Percentiles rank a stretch among this genome's conserved stretches.
phyloP scores from a whole-genome alignment of 345 rosid genomes.

The Aurinia saxatilis region DNA sequence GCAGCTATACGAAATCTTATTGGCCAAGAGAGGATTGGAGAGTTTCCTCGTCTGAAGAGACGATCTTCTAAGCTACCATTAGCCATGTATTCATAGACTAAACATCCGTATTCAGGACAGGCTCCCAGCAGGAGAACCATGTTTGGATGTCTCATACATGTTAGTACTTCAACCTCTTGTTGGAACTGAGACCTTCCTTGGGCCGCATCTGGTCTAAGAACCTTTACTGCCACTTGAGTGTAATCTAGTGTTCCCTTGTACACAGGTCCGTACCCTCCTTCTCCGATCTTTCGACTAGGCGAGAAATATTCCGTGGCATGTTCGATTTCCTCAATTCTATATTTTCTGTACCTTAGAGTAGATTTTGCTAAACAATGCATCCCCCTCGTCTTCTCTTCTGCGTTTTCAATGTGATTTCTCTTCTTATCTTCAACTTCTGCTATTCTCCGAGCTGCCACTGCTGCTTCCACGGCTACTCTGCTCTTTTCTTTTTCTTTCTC shows the following conservation, averaged over 20 bases:
- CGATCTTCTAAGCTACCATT: constrained; percentile 90
- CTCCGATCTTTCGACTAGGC: constrained; percentile 60
- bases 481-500: constrained; percentile 59
- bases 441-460: constrained; percentile 44
- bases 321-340: constrained; percentile 74
- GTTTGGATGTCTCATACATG: constrained; percentile 84
- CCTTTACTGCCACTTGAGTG: constrained; percentile 79
- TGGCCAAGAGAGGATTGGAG: constrained; percentile 66
- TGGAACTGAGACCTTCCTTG: constrained; percentile 84
- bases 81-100: constrained; percentile 86
- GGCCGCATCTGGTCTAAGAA: constrained; percentile 74
- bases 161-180: constrained; percentile 77
- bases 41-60: constrained; percentile 45
- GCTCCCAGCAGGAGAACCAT: constrained; percentile 97
- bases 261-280: constrained; percentile 97
- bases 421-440: constrained; percentile 57
- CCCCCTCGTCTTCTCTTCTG: no score
- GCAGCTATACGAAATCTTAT: constrained; percentile 65
- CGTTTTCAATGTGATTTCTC: constrained; percentile 46
- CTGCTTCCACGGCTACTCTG: constrained; percentile 53
- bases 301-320: constrained; percentile 54
- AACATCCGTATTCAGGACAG: constrained; percentile 80
- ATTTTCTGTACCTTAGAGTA: constrained; percentile 47
- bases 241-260: constrained; percentile 54
- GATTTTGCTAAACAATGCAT: constrained; percentile 16